These are phyloP conservation scores for Arachis hypogaea DNA, from an alignment of 306 rosid species.

Conservation along the genomic window DNA sequence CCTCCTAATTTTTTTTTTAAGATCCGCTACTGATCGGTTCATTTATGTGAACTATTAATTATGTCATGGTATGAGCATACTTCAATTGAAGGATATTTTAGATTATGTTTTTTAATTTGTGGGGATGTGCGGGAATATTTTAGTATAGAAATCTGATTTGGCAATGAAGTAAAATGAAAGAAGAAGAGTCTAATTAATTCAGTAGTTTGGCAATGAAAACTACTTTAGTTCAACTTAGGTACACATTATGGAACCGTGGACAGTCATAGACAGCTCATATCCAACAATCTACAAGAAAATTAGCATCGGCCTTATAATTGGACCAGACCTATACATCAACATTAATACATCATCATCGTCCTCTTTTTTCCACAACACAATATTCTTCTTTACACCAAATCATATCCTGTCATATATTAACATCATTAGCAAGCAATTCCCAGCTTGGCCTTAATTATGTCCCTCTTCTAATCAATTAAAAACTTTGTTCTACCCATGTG, in stretches of 20 bases:
- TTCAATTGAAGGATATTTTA: too few relatives aligned
- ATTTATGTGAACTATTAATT: too few relatives aligned
- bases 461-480: neutral
- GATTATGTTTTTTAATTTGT: too few relatives aligned
- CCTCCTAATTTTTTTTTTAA: too few relatives aligned
- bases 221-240: neutral
- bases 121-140: too few relatives aligned
- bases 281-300: slow-evolving; percentile 7
- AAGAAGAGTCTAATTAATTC: too few relatives aligned
- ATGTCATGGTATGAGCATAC: too few relatives aligned
- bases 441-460: slow-evolving; percentile 22
- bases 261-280: slow-evolving; percentile 26
- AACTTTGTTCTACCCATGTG: slow-evolving; percentile 3
- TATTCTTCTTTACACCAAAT: slow-evolving; percentile 25
- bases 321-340: neutral
- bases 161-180: too few relatives aligned
- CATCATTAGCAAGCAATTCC: slow-evolving; percentile 31
- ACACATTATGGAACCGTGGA: neutral
- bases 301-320: slow-evolving; percentile 23
- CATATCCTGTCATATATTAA: neutral
- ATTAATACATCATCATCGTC: slow-evolving; percentile 30
- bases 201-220: neutral
- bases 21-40: too few relatives aligned
- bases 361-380: neutral
- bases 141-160: too few relatives aligned